Conservation (phyloP, 169 alveolate species). For the Plasmodium reichenowi region DNA sequence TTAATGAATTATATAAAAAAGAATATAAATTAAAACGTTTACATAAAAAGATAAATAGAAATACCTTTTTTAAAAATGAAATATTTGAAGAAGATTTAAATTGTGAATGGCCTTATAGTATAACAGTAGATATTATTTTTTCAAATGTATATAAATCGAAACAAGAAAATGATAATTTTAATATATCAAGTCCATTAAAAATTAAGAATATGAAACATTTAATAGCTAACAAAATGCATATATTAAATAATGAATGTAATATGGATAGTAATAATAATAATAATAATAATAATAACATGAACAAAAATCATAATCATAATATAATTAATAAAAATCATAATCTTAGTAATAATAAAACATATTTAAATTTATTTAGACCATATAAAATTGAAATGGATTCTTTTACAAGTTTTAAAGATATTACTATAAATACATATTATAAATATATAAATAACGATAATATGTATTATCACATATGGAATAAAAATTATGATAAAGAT, state of each 20-base stretch:
- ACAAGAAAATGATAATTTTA: constrained; percentile 27
- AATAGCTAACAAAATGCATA: constrained; percentile 52
- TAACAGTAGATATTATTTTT: constrained; percentile 36
- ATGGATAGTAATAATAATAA: not conserved
- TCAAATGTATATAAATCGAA: constrained; percentile 33
- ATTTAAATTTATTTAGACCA: constrained; percentile 27
- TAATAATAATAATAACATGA: not conserved
- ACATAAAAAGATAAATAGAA: constrained; percentile 8
- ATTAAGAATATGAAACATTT: constrained; percentile 52
- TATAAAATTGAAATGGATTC: constrained; percentile 24
- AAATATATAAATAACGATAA: constrained; percentile 34
- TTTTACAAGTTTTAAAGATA: constrained; percentile 24
- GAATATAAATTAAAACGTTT: constrained; percentile 12
- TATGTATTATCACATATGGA: constrained; percentile 53
- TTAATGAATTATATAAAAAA: not conserved
- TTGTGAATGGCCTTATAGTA: constrained; percentile 52
- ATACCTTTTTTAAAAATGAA: constrained; percentile 1
- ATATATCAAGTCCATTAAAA: constrained; percentile 23
- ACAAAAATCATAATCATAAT: not conserved
- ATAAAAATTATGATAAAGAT: constrained; percentile 29
- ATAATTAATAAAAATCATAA: not conserved
- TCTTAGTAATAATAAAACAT: not conserved
- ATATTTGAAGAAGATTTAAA: constrained; percentile 34
- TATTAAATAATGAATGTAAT: not conserved
- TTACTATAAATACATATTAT: constrained; percentile 25